Evolutionary conservation across 2,329 filamentous ascomycete genomes (phyloP).

Genomic region (Penicillium sp.): DNA sequence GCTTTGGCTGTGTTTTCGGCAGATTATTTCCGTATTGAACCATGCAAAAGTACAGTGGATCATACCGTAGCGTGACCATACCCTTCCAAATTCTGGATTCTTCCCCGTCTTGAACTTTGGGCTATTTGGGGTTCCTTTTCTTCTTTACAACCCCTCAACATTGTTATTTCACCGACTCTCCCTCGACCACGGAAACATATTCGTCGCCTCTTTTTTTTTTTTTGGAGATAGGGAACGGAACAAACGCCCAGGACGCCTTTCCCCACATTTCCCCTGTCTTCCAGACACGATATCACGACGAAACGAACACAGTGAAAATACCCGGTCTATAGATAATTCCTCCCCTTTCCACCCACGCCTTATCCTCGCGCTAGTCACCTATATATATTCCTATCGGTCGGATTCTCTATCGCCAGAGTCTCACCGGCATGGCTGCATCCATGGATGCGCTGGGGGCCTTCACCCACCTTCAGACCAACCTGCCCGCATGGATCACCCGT

Average conservation of each 20-base stretch:
- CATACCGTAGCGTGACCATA: not conserved
- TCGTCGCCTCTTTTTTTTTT: not conserved
- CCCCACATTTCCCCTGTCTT: not conserved
- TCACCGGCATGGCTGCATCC: constrained; percentile 7
- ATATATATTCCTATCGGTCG: not conserved
- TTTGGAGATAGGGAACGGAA: not conserved
- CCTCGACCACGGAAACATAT: not conserved
- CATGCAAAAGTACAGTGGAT: not conserved
- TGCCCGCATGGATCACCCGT: constrained; percentile 46
- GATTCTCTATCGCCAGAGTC: not conserved
- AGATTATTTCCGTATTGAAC: not conserved
- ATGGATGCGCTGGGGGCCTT: constrained; percentile 49
- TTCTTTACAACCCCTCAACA: not conserved
- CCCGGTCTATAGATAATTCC: not conserved
- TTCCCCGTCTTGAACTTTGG: not conserved
- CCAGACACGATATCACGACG: not conserved
- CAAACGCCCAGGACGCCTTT: not conserved
- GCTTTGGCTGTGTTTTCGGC: not conserved
- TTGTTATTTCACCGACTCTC: not conserved
- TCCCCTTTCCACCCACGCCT: not conserved
- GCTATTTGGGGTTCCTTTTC: not conserved
- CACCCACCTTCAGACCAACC: constrained; percentile 43
- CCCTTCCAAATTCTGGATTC: constrained; percentile 1
- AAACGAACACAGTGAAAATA: not conserved
- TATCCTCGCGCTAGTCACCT: not conserved